Base-by-base conservation (phyloP, 2,329 filamentous ascomycete species). In the Scopulariopsis brevicaulis region DNA sequence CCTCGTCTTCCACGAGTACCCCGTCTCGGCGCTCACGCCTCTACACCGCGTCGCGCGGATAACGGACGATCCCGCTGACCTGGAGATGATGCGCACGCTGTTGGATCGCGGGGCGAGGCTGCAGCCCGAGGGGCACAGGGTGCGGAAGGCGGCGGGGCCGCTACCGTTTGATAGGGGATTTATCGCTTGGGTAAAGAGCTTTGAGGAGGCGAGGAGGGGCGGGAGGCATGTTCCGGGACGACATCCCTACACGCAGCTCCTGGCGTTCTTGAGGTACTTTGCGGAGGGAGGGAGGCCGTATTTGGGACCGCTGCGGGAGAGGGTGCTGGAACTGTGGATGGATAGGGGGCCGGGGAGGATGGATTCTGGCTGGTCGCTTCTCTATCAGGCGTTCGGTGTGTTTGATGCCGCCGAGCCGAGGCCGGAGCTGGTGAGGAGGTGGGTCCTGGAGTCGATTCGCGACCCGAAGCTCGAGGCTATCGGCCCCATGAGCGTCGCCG, bases 241-340 rank as follows among this genome's bases (percentile, higher is more conserved):
- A 5, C 46, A 57, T 28, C 46, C 46, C 18, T 52, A 52, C 32
- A 14, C 46, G 55, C 46, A 52, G 32, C 55, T 57, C 10, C 48
- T 52, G 11, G 32, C 55, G 11, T 57, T 57, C 50, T 20, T 57
- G 35, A 15, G 28, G 20, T 57, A 52, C 48, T 12, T 57, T 7
- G 34, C 28, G 1, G 46, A 53, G n/a, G 48, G 24, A 6, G 46
- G 32, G 28, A 24, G 55, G 20, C 20, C 24, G n/a, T 43, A 58
- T 40, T 24, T 58, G 4, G 22, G 28, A 1, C 35, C 51, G 15
- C 22, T 58, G 20, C 34, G 50, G 35, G 56, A 32, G 15, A 22
- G 56, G 5, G 35, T 48, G n/a, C 22, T 58, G n/a, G 56, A 54
- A 10, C 51, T 58, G 3, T 58, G 56, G 56, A 53, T 58, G 50